These are phyloP conservation scores for Daphne laureola DNA, from an alignment of 441 rosid genomes.

Conservation along the genomic window DNA sequence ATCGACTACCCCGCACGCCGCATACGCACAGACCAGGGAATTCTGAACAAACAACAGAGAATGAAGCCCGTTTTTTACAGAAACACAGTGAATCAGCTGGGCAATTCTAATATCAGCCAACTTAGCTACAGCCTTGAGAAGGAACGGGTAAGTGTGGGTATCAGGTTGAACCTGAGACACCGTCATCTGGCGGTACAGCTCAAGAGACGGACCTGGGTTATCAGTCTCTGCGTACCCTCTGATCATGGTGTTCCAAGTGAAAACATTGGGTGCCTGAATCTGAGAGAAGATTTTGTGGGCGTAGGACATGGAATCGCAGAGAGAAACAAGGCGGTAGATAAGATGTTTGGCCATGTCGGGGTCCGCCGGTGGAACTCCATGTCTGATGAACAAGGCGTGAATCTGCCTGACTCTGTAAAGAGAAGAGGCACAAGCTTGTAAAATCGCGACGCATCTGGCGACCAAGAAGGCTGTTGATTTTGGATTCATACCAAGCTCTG, in stretches of 20 bases:
- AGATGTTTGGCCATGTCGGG: slow-evolving; percentile 49
- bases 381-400: slow-evolving; percentile 60
- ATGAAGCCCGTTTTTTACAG: slow-evolving; percentile 46
- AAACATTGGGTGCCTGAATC: slow-evolving; percentile 36
- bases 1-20: slow-evolving; percentile 30
- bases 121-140: slow-evolving; percentile 60
- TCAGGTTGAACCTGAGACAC: slow-evolving; percentile 41
- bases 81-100: slow-evolving; percentile 40
- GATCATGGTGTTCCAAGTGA: slow-evolving; percentile 70
- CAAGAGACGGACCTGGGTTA: slow-evolving; percentile 37
- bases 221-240: slow-evolving; percentile 62
- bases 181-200: slow-evolving; percentile 40
- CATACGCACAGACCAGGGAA: slow-evolving; percentile 50
- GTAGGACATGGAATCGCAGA: slow-evolving; percentile 50
- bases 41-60: slow-evolving; percentile 54
- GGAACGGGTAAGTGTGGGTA: slow-evolving; percentile 73
- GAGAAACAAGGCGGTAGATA: slow-evolving; percentile 40
- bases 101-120: slow-evolving; percentile 36
- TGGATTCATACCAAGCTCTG: neutral
- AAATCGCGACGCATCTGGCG: slow-evolving; percentile 41
- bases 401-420: slow-evolving; percentile 38
- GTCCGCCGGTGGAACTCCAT: slow-evolving; percentile 35
- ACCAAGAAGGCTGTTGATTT: slow-evolving; percentile 19
- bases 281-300: slow-evolving; percentile 40
- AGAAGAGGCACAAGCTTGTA: slow-evolving; percentile 42